phyloP scores from a whole-genome alignment of 345 rosid species.

The Geranium rotundifolium region DNA sequence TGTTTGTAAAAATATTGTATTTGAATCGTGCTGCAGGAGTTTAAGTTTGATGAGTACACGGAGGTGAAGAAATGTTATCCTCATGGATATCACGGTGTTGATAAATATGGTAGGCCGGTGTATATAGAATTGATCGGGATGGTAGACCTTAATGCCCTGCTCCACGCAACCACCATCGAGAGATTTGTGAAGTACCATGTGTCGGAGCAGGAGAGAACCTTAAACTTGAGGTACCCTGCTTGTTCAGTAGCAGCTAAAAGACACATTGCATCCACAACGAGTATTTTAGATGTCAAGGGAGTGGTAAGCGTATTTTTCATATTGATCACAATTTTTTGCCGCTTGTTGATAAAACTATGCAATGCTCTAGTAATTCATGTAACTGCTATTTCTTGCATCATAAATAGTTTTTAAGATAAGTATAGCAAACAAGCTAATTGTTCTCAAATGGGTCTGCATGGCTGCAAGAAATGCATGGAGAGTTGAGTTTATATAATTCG shows the following conservation, averaged over 20 bases:
- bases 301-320: conserved; percentile 32
- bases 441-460: too few relatives aligned
- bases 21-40: conserved; percentile 29
- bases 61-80: conserved; percentile 51
- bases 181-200: conserved; percentile 46
- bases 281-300: conserved; percentile 54
- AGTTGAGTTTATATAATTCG: too few relatives aligned
- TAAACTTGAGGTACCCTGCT: conserved; percentile 36
- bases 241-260: conserved; percentile 52
- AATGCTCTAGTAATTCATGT: too few relatives aligned
- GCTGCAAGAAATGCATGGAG: too few relatives aligned
- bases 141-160: conserved; percentile 36
- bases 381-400: too few relatives aligned
- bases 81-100: conserved; percentile 57
- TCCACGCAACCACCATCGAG: conserved; percentile 33
- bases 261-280: conserved; percentile 43
- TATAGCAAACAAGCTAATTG: too few relatives aligned
- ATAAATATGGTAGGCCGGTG: conserved; percentile 45
- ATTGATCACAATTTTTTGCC: too few relatives aligned
- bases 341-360: too few relatives aligned
- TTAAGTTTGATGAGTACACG: conserved; percentile 28
- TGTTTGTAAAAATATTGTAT: neutral
- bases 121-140: conserved; percentile 50
- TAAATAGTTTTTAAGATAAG: too few relatives aligned
- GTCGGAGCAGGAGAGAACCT: conserved; percentile 45